phyloP scores from a whole-genome alignment of 371 early-diverging fungal species.

The Apophysomyces variabilis region DNA sequence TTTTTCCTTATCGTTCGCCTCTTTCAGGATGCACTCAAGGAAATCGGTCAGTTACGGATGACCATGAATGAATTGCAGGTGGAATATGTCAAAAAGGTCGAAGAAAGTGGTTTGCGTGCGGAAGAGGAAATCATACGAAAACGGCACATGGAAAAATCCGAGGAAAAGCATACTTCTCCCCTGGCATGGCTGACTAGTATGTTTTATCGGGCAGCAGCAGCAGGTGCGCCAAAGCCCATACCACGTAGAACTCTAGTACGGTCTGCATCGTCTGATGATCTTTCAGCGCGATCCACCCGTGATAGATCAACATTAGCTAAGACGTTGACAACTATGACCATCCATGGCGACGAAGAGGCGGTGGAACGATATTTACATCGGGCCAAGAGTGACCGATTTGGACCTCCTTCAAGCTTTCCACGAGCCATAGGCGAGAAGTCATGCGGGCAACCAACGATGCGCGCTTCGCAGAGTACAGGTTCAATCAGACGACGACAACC shows the following conservation, averaged over 20 bases:
- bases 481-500: background rate
- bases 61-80: slow-evolving; percentile 75
- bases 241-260: background rate
- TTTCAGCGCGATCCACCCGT: background rate
- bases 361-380: background rate
- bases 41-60: slow-evolving; percentile 64
- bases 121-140: slow-evolving; percentile 56
- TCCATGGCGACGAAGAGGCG: background rate
- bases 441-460: background rate
- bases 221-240: background rate
- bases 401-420: background rate
- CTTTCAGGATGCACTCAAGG: slow-evolving; percentile 65
- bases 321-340: background rate
- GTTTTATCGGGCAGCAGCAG: slow-evolving; percentile 20
- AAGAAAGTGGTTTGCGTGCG: slow-evolving; percentile 52
- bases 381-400: background rate
- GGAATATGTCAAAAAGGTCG: slow-evolving; percentile 71
- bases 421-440: background rate
- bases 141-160: slow-evolving; percentile 13
- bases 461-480: slow-evolving; percentile 6
- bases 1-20: slow-evolving; percentile 63
- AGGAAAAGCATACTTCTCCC: slow-evolving; percentile 21
- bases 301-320: background rate
- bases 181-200: slow-evolving; percentile 38
- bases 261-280: background rate